Evolutionary conservation across 108 stramenopile species (phyloP).

Genomic region (Skeletonema marinoi): DNA sequence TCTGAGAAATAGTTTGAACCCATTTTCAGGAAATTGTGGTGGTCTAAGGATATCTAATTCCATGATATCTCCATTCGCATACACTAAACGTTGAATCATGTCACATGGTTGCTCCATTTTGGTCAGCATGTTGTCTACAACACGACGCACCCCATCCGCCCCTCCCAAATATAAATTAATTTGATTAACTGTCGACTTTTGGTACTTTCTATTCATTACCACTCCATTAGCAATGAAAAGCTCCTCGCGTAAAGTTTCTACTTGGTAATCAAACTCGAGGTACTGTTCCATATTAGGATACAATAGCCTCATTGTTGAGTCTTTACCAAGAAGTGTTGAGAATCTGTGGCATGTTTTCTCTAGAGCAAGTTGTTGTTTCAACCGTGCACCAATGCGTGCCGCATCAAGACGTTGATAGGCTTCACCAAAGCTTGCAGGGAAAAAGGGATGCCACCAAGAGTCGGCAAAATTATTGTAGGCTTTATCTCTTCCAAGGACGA

Average conservation of each 20-base stretch:
- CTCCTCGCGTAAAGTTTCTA: not conserved
- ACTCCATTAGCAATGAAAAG: not conserved
- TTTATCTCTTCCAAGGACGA: not conserved
- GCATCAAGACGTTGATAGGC: too few relatives aligned
- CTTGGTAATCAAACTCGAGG: not conserved
- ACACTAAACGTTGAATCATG: too few relatives aligned
- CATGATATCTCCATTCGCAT: too few relatives aligned
- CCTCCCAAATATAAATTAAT: not conserved
- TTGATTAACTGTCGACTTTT: not conserved
- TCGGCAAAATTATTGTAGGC: not conserved
- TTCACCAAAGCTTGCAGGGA: too few relatives aligned
- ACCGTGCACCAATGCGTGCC: not conserved
- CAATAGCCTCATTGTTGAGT: not conserved
- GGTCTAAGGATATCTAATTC: not conserved
- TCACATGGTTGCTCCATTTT: not conserved
- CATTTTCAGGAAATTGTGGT: not conserved
- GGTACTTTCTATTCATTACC: not conserved
- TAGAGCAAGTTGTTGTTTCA: not conserved
- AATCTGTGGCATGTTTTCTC: not conserved
- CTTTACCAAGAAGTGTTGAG: not conserved
- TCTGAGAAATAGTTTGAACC: conserved; percentile 4
- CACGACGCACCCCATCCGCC: not conserved
- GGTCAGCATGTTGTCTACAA: not conserved
- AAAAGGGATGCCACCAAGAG: not conserved
- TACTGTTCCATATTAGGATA: not conserved